Base-by-base conservation (phyloP, 768 basidiomycete genomes). In the Amanita thiersii region DNA sequence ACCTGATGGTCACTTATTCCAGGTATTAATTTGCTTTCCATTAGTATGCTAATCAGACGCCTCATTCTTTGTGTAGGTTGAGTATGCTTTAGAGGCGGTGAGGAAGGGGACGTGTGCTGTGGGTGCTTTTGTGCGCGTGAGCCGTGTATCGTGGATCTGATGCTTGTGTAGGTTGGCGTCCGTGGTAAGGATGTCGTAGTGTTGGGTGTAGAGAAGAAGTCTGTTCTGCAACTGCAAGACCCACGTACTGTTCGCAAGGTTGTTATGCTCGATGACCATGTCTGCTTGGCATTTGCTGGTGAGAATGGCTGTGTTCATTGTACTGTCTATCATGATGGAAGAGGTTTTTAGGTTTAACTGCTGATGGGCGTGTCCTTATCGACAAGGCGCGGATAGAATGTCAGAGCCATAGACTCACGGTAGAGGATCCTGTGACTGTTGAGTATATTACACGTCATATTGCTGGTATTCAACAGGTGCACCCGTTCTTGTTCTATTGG, bases 371-470 rank as follows among this genome's bases (percentile, higher is more conserved):
- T 51, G 90, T 98, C 37, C 71, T 99, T 35, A 98, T 98, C 52
- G 96, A 99, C 74, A 96, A 88, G 62, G 96, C 96, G 10, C 81
- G 96, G 47, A 80, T 90, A 59, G 96, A 99, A 70, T 98, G 96
- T 56, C 96, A 98, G 60, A 90, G 84, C 43, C 93, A 99, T 67
- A 82, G 96, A 14, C 66, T 98, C 45, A 97, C 92, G 0, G 96
- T 97, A 24, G 96, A 98, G 58, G 96, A 98, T 59, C 96, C 96
- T 9, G 96, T 96, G 38, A 91, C 88, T 12, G 86, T 99, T 20
- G 96, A 99, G 61, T 99, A 98, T 57, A 97, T 99, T 55, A 96
- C 96, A 20, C 80, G 94, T 58, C 86, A 96, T 64, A 86, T 99
- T 57, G 96, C 96, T 40, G 90, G 92, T n/a, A 90, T 98, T 50